Percentiles rank a stretch among this genome's conserved stretches.
These are phyloP conservation scores for Cladosporium cucumerinum DNA, from an alignment of 2,329 filamentous ascomycete genomes.

Conservation along the genomic window DNA sequence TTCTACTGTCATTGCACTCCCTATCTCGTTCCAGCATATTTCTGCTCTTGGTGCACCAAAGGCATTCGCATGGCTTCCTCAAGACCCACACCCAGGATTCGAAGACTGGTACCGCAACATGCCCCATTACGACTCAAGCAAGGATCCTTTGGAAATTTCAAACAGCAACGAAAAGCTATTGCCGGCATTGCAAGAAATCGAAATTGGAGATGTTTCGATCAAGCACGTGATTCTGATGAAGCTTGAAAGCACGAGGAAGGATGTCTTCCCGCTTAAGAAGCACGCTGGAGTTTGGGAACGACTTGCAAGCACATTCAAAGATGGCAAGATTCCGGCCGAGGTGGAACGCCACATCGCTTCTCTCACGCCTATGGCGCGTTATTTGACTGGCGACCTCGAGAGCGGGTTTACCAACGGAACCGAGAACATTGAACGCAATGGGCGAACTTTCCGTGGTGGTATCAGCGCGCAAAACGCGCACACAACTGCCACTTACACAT, in stretches of 20 bases:
- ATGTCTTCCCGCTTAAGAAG: slow-evolving; percentile 40
- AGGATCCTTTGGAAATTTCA: slow-evolving; percentile 39
- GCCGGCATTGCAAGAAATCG: slow-evolving; percentile 29
- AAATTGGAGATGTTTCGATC: slow-evolving; percentile 34
- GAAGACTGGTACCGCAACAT: slow-evolving; percentile 14
- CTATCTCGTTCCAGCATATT: slow-evolving; percentile 12
- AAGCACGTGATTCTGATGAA: slow-evolving; percentile 40
- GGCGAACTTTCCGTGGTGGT: slow-evolving; percentile 9
- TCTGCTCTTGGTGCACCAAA: slow-evolving; percentile 3
- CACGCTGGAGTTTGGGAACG: slow-evolving; percentile 35
- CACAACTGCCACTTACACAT: slow-evolving; percentile 39
- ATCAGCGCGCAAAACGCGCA: slow-evolving; percentile 32
- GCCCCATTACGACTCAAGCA: slow-evolving; percentile 32
- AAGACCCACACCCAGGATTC: slow-evolving; percentile 10
- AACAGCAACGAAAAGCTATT: slow-evolving; percentile 36
- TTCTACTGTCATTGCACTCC: slow-evolving; percentile 11
- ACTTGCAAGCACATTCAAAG: slow-evolving; percentile 21
- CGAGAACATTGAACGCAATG: slow-evolving; percentile 8
- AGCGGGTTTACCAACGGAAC: slow-evolving; percentile 4
- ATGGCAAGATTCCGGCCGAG: slow-evolving; percentile 1
- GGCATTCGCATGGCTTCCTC: slow-evolving; percentile 8
- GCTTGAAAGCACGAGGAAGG: slow-evolving; percentile 42
- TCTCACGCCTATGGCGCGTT: slow-evolving; percentile 12
- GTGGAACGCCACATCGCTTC: slow-evolving; percentile 1
- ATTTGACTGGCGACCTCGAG: slow-evolving; percentile 10